Evolutionary conservation across 306 rosid genomes (phyloP).

Genomic region (Parietaria judaica): DNA sequence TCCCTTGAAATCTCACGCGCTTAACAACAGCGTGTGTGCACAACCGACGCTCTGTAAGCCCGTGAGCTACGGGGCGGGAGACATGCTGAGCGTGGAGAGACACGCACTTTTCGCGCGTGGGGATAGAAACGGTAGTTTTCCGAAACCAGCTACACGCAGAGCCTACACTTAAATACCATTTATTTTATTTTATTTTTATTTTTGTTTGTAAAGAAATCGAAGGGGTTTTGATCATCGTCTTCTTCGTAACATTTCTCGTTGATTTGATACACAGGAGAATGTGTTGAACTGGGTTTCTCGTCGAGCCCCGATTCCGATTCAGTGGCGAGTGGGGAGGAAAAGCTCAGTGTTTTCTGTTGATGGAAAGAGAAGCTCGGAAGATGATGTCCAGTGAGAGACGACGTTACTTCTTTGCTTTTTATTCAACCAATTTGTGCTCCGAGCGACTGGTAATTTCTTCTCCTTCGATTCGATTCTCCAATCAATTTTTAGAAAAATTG

Average conservation of each 20-base stretch:
- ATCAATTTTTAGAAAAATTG: not conserved
- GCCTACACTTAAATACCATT: too few species aligned
- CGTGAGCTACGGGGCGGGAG: too few species aligned
- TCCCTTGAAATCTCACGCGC: too few species aligned
- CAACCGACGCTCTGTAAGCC: too few species aligned
- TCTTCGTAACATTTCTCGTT: not conserved
- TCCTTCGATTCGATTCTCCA: not conserved
- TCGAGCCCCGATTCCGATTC: conserved; percentile 4
- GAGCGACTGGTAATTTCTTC: conserved; percentile 46
- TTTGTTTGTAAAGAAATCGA: too few species aligned
- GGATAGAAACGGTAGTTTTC: not conserved
- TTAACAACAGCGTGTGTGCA: too few species aligned
- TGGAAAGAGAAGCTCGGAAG: conserved; percentile 39
- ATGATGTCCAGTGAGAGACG: conserved; percentile 41
- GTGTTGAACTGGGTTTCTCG: conserved; percentile 14
- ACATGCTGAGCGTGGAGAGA: too few species aligned
- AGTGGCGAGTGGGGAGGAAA: not conserved
- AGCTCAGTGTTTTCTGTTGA: conserved; percentile 11
- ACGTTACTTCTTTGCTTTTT: conserved; percentile 68
- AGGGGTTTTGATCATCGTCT: conserved; percentile 10
- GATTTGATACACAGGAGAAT: conserved; percentile 4
- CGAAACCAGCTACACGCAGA: too few species aligned
- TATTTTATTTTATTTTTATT: too few species aligned
- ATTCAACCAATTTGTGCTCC: conserved; percentile 48
- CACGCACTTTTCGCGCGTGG: too few species aligned